Evolutionary conservation across 2,329 filamentous ascomycete genomes (phyloP).

Genomic region (Ceratocystis diversiconidia): DNA sequence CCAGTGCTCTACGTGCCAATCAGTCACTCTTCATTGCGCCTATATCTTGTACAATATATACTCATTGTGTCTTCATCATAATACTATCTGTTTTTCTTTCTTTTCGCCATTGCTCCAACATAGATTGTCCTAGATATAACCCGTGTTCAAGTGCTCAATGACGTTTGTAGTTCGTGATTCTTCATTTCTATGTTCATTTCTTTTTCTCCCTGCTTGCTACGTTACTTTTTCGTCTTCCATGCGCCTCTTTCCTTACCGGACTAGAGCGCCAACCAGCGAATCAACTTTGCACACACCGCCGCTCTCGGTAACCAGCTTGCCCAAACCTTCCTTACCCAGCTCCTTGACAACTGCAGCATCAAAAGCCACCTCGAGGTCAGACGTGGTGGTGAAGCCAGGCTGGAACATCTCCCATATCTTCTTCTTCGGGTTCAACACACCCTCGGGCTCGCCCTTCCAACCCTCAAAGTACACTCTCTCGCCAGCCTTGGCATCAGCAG

Average conservation of each 20-base stretch:
- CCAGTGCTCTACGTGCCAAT: too few relatives aligned
- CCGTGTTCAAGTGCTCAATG: background rate
- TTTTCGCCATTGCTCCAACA: background rate
- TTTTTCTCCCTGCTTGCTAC: background rate
- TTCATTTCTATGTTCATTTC: background rate
- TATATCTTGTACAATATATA: conserved; percentile 6
- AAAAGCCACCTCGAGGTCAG: conserved; percentile 68
- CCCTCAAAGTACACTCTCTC: conserved; percentile 89
- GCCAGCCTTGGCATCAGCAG: conserved; percentile 62
- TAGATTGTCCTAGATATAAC: background rate
- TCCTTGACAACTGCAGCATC: conserved; percentile 65
- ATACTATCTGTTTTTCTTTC: background rate
- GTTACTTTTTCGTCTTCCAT: background rate
- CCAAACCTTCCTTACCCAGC: conserved; percentile 53
- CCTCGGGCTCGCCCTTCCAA: conserved; percentile 86
- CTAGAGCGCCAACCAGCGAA: conserved; percentile 63
- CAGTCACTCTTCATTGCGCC: conserved; percentile 1
- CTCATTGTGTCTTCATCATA: background rate
- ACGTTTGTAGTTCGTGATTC: background rate
- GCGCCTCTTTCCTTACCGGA: conserved; percentile 45
- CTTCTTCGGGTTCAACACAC: conserved; percentile 95
- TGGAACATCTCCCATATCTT: conserved; percentile 97
- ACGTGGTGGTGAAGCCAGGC: conserved; percentile 86
- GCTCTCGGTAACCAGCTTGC: conserved; percentile 58
- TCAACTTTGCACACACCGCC: conserved; percentile 74